phyloP scores from a whole-genome alignment of 805 yeast species.

The Candida ipomoeae region DNA sequence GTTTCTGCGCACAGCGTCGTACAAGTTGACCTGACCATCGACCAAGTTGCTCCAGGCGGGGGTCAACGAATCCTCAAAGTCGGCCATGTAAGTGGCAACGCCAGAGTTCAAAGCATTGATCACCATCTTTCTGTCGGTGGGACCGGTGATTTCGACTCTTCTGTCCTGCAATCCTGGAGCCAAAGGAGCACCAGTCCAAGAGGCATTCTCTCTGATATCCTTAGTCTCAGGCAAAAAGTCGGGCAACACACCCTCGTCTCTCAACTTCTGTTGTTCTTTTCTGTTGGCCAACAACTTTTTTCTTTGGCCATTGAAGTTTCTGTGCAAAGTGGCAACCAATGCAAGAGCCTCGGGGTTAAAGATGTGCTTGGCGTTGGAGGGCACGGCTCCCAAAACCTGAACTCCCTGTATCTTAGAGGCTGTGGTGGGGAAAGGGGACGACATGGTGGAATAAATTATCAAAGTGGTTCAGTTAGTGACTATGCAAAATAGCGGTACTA shows the following conservation, averaged over 20 bases:
- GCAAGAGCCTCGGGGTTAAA: slow-evolving; percentile 60
- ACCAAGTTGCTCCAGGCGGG: slow-evolving; percentile 81
- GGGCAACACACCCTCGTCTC: slow-evolving; percentile 61
- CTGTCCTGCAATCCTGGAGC: slow-evolving; percentile 73
- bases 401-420: slow-evolving; percentile 48
- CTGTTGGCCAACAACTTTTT: slow-evolving; percentile 57
- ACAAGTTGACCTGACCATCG: slow-evolving; percentile 76
- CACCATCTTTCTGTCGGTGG: slow-evolving; percentile 80
- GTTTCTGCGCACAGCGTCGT: slow-evolving; percentile 69
- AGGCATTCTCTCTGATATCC: slow-evolving; percentile 63
- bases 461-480: not conserved
- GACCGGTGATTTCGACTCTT: slow-evolving; percentile 81
- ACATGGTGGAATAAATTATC: slow-evolving; percentile 7
- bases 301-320: slow-evolving; percentile 64
- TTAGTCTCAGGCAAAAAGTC: slow-evolving; percentile 67
- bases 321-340: slow-evolving; percentile 68
- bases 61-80: slow-evolving; percentile 78
- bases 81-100: slow-evolving; percentile 82
- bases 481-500: not conserved
- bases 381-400: slow-evolving; percentile 49
- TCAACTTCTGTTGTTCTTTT: slow-evolving; percentile 51
- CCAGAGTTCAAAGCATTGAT: slow-evolving; percentile 75
- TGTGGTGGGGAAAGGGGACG: slow-evolving; percentile 43
- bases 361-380: slow-evolving; percentile 48
- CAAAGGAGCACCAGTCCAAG: slow-evolving; percentile 71